Percentiles rank a stretch among this genome's conserved stretches.
Conservation (phyloP, 495 filamentous ascomycete genomes). For the Penicillium maclennaniae region DNA sequence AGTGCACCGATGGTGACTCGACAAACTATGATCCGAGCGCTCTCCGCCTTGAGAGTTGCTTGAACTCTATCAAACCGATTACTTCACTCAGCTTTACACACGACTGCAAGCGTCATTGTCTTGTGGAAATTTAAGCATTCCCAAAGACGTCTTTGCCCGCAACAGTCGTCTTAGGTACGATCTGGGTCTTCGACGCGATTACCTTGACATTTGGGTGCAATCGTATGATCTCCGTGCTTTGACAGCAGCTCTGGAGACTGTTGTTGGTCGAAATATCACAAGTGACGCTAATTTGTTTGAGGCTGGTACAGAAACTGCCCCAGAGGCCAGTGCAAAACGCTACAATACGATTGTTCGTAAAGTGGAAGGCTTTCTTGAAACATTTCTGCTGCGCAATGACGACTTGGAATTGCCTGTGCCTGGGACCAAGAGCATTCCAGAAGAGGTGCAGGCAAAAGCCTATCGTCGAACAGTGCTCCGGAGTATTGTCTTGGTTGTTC, state of each 20-base stretch:
- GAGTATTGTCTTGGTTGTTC: slow-evolving; percentile 57
- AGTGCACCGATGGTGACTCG: slow-evolving; percentile 20
- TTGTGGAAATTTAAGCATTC: slow-evolving; percentile 56
- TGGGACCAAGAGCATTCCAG: slow-evolving; percentile 24
- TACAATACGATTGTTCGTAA: slow-evolving; percentile 36
- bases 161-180: slow-evolving; percentile 52
- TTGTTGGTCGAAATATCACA: slow-evolving; percentile 54
- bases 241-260: slow-evolving; percentile 53
- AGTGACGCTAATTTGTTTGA: slow-evolving; percentile 5
- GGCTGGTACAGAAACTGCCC: neutral
- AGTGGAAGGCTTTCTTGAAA: slow-evolving; percentile 52
- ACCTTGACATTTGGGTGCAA: slow-evolving; percentile 54
- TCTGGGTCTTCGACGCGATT: slow-evolving; percentile 54
- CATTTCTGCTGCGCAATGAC: slow-evolving; percentile 57
- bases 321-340: neutral
- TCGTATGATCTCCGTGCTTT: slow-evolving; percentile 52
- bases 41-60: slow-evolving; percentile 46
- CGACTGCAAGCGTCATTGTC: slow-evolving; percentile 60
- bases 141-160: slow-evolving; percentile 47
- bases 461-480: slow-evolving; percentile 57
- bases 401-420: slow-evolving; percentile 35
- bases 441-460: slow-evolving; percentile 37
- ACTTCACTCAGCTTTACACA: slow-evolving; percentile 52
- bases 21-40: slow-evolving; percentile 24
- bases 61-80: slow-evolving; percentile 50